phyloP scores from a whole-genome alignment of 257 asterid species.

The Nicotiana noctiflora region DNA sequence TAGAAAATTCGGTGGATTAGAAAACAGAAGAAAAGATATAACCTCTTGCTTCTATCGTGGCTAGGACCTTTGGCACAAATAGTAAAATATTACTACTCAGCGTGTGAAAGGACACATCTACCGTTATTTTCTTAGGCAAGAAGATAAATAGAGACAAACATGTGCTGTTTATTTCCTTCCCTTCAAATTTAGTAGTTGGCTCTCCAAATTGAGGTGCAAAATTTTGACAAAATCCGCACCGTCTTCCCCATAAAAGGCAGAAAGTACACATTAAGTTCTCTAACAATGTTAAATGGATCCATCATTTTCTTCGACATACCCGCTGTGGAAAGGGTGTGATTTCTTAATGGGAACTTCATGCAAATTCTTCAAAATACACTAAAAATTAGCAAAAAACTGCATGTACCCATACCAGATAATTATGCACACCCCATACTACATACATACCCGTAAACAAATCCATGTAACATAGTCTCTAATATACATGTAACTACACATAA shows the following conservation, averaged over 20 bases:
- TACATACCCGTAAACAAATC: neutral
- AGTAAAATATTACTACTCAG: neutral
- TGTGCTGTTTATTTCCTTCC: slow-evolving; percentile 1
- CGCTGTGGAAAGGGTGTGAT: neutral
- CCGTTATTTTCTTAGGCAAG: neutral
- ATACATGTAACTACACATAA: neutral
- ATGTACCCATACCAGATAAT: neutral
- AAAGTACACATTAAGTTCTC: neutral
- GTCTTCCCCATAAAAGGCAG: neutral
- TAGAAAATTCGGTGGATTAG: neutral
- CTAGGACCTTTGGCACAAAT: slow-evolving; percentile 1
- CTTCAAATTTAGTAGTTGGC: neutral
- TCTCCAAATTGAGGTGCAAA: slow-evolving; percentile 6
- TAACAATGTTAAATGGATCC: neutral
- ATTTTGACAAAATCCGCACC: neutral
- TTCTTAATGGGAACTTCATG: neutral
- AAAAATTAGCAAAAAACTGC: neutral
- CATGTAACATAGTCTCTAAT: neutral
- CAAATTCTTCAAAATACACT: neutral
- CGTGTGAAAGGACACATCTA: neutral
- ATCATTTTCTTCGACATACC: neutral
- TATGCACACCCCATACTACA: neutral
- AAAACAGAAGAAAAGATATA: neutral
- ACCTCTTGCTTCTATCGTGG: neutral
- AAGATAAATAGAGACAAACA: neutral